phyloP scores from a whole-genome alignment of 352 stramenopile species.

The Aphanomyces euteiches region DNA sequence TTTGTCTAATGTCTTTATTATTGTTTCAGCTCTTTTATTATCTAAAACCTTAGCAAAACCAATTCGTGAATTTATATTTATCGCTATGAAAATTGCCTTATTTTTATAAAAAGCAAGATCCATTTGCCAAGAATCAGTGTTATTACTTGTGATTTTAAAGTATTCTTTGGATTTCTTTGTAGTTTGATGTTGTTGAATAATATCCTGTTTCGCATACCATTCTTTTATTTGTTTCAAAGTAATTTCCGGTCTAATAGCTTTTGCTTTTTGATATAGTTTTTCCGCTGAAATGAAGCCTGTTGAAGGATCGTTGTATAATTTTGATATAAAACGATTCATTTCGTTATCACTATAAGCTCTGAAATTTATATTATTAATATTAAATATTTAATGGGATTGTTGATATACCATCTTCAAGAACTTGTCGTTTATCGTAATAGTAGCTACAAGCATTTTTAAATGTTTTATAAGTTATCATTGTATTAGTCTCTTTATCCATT shows the following conservation, averaged over 20 bases:
- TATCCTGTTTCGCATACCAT: constrained; percentile 29
- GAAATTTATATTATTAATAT: constrained; percentile 20
- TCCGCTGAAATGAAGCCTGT: constrained; percentile 33
- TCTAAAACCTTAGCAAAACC: constrained; percentile 38
- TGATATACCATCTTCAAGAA: constrained; percentile 34
- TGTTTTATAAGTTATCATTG: constrained; percentile 38
- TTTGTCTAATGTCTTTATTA: constrained; percentile 33
- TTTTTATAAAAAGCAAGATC: constrained; percentile 35
- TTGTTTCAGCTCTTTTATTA: constrained; percentile 36
- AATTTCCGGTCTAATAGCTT: constrained; percentile 28
- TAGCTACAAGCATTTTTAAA: constrained; percentile 33
- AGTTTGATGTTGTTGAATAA: constrained; percentile 36
- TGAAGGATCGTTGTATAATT: constrained; percentile 36
- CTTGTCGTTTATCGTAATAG: constrained; percentile 38
- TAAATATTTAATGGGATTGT: no score
- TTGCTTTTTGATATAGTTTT: constrained; percentile 33
- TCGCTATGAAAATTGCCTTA: constrained; percentile 33
- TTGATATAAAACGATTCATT: constrained; percentile 25
- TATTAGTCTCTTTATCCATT: constrained; percentile 34
- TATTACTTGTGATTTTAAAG: constrained; percentile 19
- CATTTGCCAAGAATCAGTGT: constrained; percentile 37
- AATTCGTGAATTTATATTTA: constrained; percentile 44
- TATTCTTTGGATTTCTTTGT: background rate
- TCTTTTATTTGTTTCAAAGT: constrained; percentile 35
- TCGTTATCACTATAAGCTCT: background rate